Conservation (phyloP, 805 yeast genomes). For the Suhomyces faveliae region DNA sequence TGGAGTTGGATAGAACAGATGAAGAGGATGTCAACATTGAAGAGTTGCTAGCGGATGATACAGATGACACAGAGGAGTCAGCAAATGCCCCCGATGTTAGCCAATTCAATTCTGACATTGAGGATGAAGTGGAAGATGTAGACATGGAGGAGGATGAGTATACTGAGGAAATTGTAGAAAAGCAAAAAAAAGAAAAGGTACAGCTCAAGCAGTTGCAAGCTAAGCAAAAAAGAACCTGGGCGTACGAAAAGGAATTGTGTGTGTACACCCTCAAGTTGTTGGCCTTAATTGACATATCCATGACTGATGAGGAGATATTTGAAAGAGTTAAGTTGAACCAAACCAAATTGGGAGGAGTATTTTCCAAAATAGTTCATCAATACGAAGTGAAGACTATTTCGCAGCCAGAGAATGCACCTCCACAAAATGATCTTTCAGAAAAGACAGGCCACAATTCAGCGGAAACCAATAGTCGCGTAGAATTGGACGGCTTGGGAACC, state of each 20-base stretch:
- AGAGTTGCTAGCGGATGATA: conserved; percentile 15
- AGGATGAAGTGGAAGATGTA: conserved; percentile 6
- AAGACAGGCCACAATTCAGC: background rate
- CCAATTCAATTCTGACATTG: conserved; percentile 13
- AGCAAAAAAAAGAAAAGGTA: conserved; percentile 2
- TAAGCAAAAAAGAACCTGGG: conserved; percentile 25
- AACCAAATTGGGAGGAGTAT: conserved; percentile 33
- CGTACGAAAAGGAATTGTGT: conserved; percentile 40
- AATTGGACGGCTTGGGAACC: background rate
- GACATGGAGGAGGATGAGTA: background rate
- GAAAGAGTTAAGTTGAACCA: conserved; percentile 39
- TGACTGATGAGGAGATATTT: conserved; percentile 24
- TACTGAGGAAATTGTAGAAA: conserved; percentile 6
- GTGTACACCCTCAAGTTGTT: conserved; percentile 40
- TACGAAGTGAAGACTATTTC: conserved; percentile 6
- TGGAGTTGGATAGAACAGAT: conserved; percentile 49
- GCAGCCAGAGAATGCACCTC: background rate
- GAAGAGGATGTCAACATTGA: conserved; percentile 49
- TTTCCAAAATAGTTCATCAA: conserved; percentile 21
- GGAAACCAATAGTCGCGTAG: background rate
- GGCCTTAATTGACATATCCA: conserved; percentile 31
- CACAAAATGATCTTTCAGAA: background rate
- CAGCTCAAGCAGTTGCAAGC: conserved; percentile 1
- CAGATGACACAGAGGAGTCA: conserved; percentile 10
- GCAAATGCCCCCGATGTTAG: conserved; percentile 5